Conservation (phyloP, 352 stramenopile species). For the Phytophthora cryptogea region DNA sequence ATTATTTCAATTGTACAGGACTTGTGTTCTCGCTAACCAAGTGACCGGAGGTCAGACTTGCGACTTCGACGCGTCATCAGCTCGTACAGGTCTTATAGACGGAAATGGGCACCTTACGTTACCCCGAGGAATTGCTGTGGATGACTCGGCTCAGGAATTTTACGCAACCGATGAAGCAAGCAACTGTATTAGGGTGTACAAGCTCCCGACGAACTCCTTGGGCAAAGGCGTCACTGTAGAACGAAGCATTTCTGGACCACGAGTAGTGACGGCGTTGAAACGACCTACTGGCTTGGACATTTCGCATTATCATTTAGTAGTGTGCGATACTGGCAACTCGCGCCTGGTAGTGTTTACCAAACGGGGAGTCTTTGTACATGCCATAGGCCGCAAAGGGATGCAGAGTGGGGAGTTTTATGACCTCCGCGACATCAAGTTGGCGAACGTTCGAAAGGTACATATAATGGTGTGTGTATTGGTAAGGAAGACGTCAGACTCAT, state of each 20-base stretch:
- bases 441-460: constrained; percentile 65
- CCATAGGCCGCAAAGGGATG: constrained; percentile 47
- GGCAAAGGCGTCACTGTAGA: constrained; percentile 26
- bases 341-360: constrained; percentile 63
- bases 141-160: constrained; percentile 61
- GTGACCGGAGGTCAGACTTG: constrained; percentile 8
- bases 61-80: constrained; percentile 22
- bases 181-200: constrained; percentile 58
- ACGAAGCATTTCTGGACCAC: constrained; percentile 26
- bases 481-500: neutral
- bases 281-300: constrained; percentile 50
- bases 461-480: neutral
- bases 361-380: constrained; percentile 52
- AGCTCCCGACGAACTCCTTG: constrained; percentile 25
- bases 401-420: constrained; percentile 46
- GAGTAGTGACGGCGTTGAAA: constrained; percentile 29
- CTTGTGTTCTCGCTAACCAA: constrained; percentile 20
- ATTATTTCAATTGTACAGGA: constrained; percentile 41
- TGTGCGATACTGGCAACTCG: constrained; percentile 62
- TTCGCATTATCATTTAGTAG: constrained; percentile 72
- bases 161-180: constrained; percentile 60
- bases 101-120: constrained; percentile 16
- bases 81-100: constrained; percentile 26
- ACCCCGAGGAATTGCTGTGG: constrained; percentile 41
- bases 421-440: constrained; percentile 55